A percentile compares a stretch with the other conserved stretches of the same genome.
Conservation (phyloP, 495 filamentous ascomycete species). For the Geopyxis carbonaria region DNA sequence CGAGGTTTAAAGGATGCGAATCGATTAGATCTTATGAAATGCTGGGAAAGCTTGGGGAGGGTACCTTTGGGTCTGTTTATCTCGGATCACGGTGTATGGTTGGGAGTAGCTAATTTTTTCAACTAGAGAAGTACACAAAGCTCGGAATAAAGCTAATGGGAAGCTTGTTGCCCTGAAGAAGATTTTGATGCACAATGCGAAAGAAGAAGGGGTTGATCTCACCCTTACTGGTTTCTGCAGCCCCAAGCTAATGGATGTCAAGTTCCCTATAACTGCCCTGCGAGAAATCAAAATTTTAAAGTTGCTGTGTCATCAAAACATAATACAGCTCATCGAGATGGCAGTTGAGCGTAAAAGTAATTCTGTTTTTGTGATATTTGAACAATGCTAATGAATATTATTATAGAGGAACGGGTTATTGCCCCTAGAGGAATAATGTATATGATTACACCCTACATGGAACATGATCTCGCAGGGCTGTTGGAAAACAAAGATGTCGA, state of each 20-base stretch:
- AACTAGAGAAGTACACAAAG: slow-evolving; percentile 75
- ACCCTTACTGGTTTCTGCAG: too few relatives aligned
- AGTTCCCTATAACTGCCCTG: slow-evolving; percentile 63
- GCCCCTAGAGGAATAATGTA: slow-evolving; percentile 39
- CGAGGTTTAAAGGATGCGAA: slow-evolving; percentile 67
- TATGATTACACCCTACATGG: slow-evolving; percentile 99
- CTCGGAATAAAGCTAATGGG: slow-evolving; percentile 54
- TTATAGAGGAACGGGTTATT: slow-evolving; percentile 18
- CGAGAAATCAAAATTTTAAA: slow-evolving; percentile 93
- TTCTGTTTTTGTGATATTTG: background rate
- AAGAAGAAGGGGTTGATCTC: slow-evolving; percentile 51
- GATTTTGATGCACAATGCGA: slow-evolving; percentile 75
- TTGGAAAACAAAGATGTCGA: slow-evolving; percentile 83
- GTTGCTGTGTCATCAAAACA: slow-evolving; percentile 74
- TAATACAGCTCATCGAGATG: slow-evolving; percentile 85
- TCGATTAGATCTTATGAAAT: slow-evolving; percentile 78
- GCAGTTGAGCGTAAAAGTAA: slow-evolving; percentile 58
- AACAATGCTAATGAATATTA: too few relatives aligned
- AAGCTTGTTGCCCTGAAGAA: slow-evolving; percentile 81
- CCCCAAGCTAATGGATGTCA: too few relatives aligned
- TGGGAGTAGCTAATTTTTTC: background rate
- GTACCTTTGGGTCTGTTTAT: slow-evolving; percentile 66
- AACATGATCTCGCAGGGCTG: slow-evolving; percentile 89
- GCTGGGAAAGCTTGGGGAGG: slow-evolving; percentile 82
- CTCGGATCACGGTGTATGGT: slow-evolving; percentile 2